Evolutionary conservation across 768 basidiomycete genomes (phyloP).

Genomic region (Tylopilus sp.): DNA sequence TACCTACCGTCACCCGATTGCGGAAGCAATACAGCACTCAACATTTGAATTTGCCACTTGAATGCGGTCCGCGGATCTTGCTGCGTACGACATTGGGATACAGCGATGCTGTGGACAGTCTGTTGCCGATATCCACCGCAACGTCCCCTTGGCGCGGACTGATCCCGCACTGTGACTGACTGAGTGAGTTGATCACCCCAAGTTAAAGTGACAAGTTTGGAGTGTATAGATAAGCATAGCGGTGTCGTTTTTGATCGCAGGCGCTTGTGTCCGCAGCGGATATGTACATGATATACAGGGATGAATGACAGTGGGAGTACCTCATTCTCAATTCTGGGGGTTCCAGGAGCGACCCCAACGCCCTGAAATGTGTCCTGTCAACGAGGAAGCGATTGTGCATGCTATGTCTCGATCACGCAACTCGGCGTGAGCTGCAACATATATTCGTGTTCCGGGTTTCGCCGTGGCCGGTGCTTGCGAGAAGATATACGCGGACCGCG

Average conservation of each 20-base stretch:
- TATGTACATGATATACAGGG: slow-evolving; percentile 11
- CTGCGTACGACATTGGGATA: not conserved
- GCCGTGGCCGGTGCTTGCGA: slow-evolving; percentile 11
- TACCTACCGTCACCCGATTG: not conserved
- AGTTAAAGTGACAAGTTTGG: not conserved
- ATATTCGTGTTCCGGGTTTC: slow-evolving; percentile 11
- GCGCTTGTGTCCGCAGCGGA: slow-evolving; percentile 1
- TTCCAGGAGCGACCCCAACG: slow-evolving; percentile 2
- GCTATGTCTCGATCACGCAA: not conserved
- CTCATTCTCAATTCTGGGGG: slow-evolving; percentile 1
- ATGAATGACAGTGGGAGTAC: slow-evolving; percentile 1
- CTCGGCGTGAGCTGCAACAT: not conserved
- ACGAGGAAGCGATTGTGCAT: not conserved
- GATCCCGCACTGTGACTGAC: slow-evolving; percentile 2
- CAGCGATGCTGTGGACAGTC: slow-evolving; percentile 11
- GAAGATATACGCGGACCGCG: not conserved
- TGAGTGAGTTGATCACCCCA: not conserved
- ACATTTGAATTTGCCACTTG: slow-evolving; percentile 6
- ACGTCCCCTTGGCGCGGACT: slow-evolving; percentile 1
- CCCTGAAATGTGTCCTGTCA: slow-evolving; percentile 5
- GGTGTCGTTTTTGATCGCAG: slow-evolving; percentile 1
- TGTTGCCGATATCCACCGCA: slow-evolving; percentile 3
- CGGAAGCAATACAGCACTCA: slow-evolving; percentile 13
- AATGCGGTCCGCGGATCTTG: slow-evolving; percentile 21
- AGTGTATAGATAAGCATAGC: slow-evolving; percentile 6